phyloP scores from a whole-genome alignment of 306 rosid species.

The Betula pendula region DNA sequence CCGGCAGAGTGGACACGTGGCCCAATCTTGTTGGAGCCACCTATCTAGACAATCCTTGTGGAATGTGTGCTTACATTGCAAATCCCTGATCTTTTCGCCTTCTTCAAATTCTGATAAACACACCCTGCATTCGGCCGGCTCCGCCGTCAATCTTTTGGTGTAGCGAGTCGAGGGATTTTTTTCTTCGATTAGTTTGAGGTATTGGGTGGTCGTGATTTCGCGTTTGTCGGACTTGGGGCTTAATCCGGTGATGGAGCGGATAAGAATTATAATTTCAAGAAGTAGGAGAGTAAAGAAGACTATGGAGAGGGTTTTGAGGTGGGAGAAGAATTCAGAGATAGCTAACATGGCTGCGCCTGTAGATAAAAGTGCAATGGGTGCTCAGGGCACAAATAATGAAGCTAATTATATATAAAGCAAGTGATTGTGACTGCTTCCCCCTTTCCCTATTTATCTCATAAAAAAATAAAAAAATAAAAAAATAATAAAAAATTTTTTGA shows the following conservation, averaged over 20 bases:
- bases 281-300: conserved; percentile 57
- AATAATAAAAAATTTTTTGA: too few species aligned
- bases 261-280: conserved; percentile 42
- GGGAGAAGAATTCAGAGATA: conserved; percentile 57
- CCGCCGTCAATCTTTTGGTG: conserved; percentile 17
- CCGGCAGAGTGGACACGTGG: conserved; percentile 93
- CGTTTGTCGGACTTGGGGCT: conserved; percentile 41
- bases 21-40: conserved; percentile 73
- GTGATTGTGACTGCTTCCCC: too few species aligned
- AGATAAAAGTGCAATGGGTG: conserved; percentile 3
- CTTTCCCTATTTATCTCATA: too few species aligned
- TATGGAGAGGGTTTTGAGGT: conserved; percentile 51
- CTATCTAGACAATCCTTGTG: conserved; percentile 79
- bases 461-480: too few species aligned
- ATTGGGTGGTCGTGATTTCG: conserved; percentile 61
- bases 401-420: neutral
- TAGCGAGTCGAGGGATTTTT: conserved; percentile 54
- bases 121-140: conserved; percentile 58
- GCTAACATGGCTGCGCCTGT: conserved; percentile 54
- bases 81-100: conserved; percentile 65
- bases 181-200: conserved; percentile 68
- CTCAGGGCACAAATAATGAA: neutral
- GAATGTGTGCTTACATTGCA: conserved; percentile 76
- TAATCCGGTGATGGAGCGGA: conserved; percentile 38
- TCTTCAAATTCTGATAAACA: conserved; percentile 77